phyloP scores from a whole-genome alignment of 306 rosid species.

The Castanea sativa region DNA sequence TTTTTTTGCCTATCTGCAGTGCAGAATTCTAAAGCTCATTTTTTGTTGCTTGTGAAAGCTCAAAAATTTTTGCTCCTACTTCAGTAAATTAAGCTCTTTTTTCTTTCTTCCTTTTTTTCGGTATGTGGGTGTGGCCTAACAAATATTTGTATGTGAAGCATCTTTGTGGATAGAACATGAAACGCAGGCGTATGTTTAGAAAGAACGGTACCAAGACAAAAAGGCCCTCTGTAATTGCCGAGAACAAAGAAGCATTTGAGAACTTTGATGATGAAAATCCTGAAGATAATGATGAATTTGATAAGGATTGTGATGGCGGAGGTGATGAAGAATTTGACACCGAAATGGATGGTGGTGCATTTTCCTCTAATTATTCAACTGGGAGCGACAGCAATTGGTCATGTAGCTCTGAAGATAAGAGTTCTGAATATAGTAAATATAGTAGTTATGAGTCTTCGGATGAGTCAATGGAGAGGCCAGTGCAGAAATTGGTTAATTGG shows the following conservation, averaged over 20 bases:
- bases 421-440: conserved; percentile 36
- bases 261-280: conserved; percentile 9
- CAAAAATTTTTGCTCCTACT: no score
- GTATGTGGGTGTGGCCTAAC: no score
- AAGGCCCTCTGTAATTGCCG: conserved; percentile 21
- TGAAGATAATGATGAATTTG: conserved; percentile 48
- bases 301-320: conserved; percentile 26
- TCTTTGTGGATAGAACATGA: conserved; percentile 44
- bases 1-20: no score
- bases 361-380: conserved; percentile 46
- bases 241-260: conserved; percentile 4
- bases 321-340: conserved; percentile 36
- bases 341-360: conserved; percentile 64
- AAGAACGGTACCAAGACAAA: conserved; percentile 43
- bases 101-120: no score
- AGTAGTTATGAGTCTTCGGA: conserved; percentile 32
- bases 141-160: not conserved
- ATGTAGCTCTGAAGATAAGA: conserved; percentile 48
- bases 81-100: no score
- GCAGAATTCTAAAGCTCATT: no score
- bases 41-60: no score
- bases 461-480: conserved; percentile 45
- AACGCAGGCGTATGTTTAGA: conserved; percentile 80
- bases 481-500: conserved; percentile 27
- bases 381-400: conserved; percentile 55